Evolutionary conservation across 164 flowering plant genomes (phyloP), one percentile per base, ranked within the genome.

Genomic region (Dillenia suffruticosa): DNA sequence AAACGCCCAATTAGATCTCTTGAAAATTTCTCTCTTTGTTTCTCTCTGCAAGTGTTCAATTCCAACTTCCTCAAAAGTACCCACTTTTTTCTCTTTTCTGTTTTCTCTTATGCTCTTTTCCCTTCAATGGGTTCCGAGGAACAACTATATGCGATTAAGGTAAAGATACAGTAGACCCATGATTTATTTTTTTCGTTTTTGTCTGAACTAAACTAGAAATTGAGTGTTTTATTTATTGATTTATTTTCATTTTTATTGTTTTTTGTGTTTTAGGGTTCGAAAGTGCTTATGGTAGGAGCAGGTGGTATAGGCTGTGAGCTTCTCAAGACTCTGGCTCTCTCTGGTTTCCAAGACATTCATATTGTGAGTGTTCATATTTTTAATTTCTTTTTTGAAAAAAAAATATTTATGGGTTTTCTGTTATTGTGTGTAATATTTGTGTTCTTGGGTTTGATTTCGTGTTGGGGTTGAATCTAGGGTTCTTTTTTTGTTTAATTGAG

Each of bases 271-370:
- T 50, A 94, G 98, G 84, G 82, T 13, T 79, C 96, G 58, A 94
- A 89, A 68, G 91, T 93, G 68, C 77, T 93, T 56, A 90, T 93
- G 98, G 98, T 93, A 45, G 98, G 98, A 7, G 98, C 98, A 0
- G 98, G 98, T 12, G 98, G 98, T 13, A 94, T 94, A 54, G 98
- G 98, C 19, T 94, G 98, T 63, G 98, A 94, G 80, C 86, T 94
- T 45, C 92, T 94, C 57, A 94, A 94, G 78, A 94, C 97, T 57
- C 89, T 94, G 2, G 96, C 89, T 59, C 90, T 94, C 49, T 87
- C 98, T 49, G 97, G 96, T n/a, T 94, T 90, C 58, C 68, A 72
- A 56, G 95, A 94, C 66, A 94, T 94, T 66, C 98, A 94, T 68
- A 91, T 94, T 56, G 98, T 94, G 26, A 87, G 86, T 71, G 10